Evolutionary conservation across 169 alveolate genomes (phyloP), one percentile per base, ranked within the genome.

Genomic region (Babesia ovis): DNA sequence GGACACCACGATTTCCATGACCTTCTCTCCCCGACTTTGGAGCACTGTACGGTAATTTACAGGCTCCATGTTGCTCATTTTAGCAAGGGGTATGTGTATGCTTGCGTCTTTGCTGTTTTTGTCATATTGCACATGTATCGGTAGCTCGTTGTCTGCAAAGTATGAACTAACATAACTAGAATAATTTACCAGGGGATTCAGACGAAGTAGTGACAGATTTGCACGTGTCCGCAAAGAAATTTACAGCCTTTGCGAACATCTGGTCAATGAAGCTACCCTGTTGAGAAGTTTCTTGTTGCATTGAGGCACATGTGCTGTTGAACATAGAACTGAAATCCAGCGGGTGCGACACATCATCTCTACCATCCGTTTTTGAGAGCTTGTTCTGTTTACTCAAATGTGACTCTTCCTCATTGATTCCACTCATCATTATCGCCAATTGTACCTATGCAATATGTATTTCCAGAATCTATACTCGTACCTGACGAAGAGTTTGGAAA

Each of bases 401-500:
- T 2, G 22, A 18, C 3, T 20, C 25, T 11, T 5, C 18, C 3
- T 64, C 53, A 23, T n/a, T n/a, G 14, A 64, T 8, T n/a, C 74
- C 74, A 35, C 37, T 45, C 74, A 64, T 64, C 48, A 29, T 46
- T 18, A 64, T 46, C 4, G 74, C 60, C 54, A 64, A 23, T 64
- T 64, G 74, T 8, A 64, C 74, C 74, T 64, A n/a, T 1, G 34
- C 46, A 64, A 12, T 25, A 23, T 23, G 20, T 18, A 4, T 11
- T 46, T 6, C 23, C 14, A 23, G 20, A 9, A 48, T 0, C 3
- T 3, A 46, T 23, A 6, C 9, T 25, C 54, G 1, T 68, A 79
- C 83, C 70, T 79, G 87, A 66, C 87, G 73, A 34, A 79, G 61
- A 5, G 87, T 69, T 50, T 79, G 81, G 48, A 79, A 79, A 16